A percentile compares a stretch with the other conserved stretches of the same genome.
Conservation (phyloP, 164 flowering plant species). For the Tetrastigma voinierianum region DNA sequence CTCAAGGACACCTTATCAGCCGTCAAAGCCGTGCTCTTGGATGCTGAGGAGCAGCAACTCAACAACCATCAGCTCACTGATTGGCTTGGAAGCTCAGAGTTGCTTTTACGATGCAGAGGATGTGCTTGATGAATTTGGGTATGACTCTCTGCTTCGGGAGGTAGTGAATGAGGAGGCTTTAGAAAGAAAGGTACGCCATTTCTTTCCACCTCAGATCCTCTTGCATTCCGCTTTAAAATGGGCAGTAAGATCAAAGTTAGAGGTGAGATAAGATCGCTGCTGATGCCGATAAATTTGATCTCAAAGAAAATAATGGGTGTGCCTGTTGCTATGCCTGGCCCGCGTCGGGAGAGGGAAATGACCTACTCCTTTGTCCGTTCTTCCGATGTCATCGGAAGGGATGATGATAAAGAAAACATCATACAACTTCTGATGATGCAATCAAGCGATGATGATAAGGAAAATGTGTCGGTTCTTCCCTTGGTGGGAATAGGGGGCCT, state of each 20-base stretch:
- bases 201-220: not conserved
- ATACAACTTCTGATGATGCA: not conserved
- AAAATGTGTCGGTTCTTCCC: not conserved
- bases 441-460: not conserved
- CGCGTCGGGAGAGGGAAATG: not conserved
- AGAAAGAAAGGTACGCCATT: not conserved
- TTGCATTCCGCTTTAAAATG: not conserved
- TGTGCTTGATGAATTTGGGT: constrained; percentile 1
- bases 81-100: constrained; percentile 7
- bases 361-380: constrained; percentile 1
- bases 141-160: not conserved
- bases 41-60: constrained; percentile 5
- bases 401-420: not conserved
- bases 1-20: not conserved
- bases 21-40: constrained; percentile 2
- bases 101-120: constrained; percentile 2
- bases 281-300: too few species aligned
- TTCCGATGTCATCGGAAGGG: constrained; percentile 7
- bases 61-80: not conserved
- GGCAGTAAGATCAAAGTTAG: too few species aligned
- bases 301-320: not conserved
- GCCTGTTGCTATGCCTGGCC: not conserved
- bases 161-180: not conserved
- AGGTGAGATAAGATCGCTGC: too few species aligned
- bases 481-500: not conserved